Conservation (phyloP, 202 grass and related monocot genomes). For the Eragrostis tef region DNA sequence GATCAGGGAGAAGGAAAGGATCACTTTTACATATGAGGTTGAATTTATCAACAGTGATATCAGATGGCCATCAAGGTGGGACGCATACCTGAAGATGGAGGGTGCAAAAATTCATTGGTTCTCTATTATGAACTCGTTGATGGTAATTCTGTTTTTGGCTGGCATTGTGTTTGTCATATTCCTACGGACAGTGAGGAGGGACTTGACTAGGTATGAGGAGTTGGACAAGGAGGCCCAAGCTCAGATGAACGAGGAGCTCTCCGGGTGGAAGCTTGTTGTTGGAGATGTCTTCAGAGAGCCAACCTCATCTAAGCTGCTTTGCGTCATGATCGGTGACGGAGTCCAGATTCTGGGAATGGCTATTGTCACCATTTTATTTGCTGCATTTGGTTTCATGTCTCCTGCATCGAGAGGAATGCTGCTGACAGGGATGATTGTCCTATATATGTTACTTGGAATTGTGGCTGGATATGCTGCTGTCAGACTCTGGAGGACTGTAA, state of each 20-base stretch:
- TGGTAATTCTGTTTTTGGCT: constrained; percentile 96
- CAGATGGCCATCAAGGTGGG: constrained; percentile 94
- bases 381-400: constrained; percentile 89
- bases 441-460: constrained; percentile 91
- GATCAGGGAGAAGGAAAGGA: constrained; percentile 77
- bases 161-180: constrained; percentile 98
- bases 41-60: constrained; percentile 92
- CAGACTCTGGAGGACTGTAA: constrained; percentile 82
- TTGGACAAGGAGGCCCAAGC: constrained; percentile 91
- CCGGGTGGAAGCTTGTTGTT: constrained; percentile 86
- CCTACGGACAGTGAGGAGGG: constrained; percentile 83
- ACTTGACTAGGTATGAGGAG: constrained; percentile 90
- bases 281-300: constrained; percentile 95
- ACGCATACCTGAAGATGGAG: constrained; percentile 91
- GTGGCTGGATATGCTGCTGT: constrained; percentile 81
- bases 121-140: constrained; percentile 97
- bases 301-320: constrained; percentile 72
- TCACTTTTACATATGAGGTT: constrained; percentile 88
- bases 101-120: constrained; percentile 94
- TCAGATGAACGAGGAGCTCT: constrained; percentile 91
- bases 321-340: constrained; percentile 82
- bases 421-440: constrained; percentile 87
- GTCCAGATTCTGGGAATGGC: constrained; percentile 93
- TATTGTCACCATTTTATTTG: constrained; percentile 83
- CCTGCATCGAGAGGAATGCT: constrained; percentile 90